Percentiles rank a stretch among this genome's conserved stretches.
phyloP scores from a whole-genome alignment of 768 basidiomycete species.

The Mycena metata region DNA sequence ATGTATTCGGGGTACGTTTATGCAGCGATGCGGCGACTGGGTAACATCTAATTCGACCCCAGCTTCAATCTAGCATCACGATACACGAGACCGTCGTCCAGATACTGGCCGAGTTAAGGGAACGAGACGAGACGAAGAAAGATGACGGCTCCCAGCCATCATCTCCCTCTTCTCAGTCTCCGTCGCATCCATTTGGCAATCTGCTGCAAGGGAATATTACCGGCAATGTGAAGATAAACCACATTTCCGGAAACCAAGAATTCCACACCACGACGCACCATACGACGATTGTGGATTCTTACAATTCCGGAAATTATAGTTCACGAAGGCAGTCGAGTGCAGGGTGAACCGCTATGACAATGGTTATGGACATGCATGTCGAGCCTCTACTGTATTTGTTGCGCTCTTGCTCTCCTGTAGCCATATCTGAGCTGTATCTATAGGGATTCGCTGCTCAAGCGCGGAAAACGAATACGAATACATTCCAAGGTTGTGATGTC shows the following conservation, averaged over 20 bases:
- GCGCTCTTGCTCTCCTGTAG: too few relatives aligned
- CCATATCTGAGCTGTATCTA: too few relatives aligned
- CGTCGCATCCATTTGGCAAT: slow-evolving; percentile 34
- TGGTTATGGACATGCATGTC: not conserved
- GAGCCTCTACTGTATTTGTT: not conserved
- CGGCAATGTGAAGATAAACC: slow-evolving; percentile 41
- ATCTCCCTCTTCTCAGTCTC: slow-evolving; percentile 22
- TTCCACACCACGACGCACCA: slow-evolving; percentile 11
- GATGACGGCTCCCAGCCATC: slow-evolving; percentile 17
- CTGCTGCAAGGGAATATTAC: slow-evolving; percentile 32
- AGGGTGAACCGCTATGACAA: not conserved
- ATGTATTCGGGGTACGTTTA: slow-evolving; percentile 43
- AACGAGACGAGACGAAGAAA: slow-evolving; percentile 26
- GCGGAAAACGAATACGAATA: too few relatives aligned
- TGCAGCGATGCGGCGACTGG: not conserved
- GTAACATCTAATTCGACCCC: not conserved
- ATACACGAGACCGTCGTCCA: slow-evolving; percentile 42
- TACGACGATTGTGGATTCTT: slow-evolving; percentile 39
- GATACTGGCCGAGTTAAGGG: slow-evolving; percentile 31
- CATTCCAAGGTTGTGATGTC: too few relatives aligned
- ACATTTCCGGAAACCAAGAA: slow-evolving; percentile 36
- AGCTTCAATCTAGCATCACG: slow-evolving; percentile 42
- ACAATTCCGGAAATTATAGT: slow-evolving; percentile 27
- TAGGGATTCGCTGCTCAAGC: too few relatives aligned
- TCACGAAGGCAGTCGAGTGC: slow-evolving; percentile 7